Evolutionary conservation across 2,329 filamentous ascomycete species (phyloP).

Genomic region (Phialophora expanda): DNA sequence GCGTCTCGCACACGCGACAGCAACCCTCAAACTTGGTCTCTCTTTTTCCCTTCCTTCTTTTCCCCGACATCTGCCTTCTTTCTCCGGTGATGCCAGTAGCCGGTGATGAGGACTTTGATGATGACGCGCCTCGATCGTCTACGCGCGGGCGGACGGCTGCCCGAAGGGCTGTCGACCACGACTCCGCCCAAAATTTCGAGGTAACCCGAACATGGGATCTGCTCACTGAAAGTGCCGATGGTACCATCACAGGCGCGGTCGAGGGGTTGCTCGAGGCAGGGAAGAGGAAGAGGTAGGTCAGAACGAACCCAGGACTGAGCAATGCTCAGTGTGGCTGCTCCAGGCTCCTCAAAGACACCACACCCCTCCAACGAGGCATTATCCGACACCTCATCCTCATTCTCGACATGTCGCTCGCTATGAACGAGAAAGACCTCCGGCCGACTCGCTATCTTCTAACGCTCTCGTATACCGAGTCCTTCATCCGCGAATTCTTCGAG

Average conservation of each 20-base stretch:
- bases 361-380: constrained; percentile 92
- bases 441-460: constrained; percentile 84
- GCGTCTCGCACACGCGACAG: constrained; percentile 44
- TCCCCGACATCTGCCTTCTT: background rate
- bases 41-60: constrained; percentile 4
- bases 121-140: constrained; percentile 46
- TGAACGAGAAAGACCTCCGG: constrained; percentile 92
- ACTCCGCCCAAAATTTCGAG: constrained; percentile 54
- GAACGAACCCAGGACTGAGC: background rate
- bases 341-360: constrained; percentile 88
- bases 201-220: constrained; percentile 65
- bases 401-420: constrained; percentile 88
- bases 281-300: constrained; percentile 71
- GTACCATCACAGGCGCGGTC: constrained; percentile 72
- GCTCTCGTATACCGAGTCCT: constrained; percentile 81
- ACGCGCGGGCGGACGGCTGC: constrained; percentile 30
- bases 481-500: constrained; percentile 94
- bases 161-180: constrained; percentile 37
- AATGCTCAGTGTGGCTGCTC: constrained; percentile 37
- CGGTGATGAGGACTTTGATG: constrained; percentile 56
- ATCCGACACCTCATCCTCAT: constrained; percentile 95
- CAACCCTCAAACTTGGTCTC: background rate
- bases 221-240: constrained; percentile 78
- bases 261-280: constrained; percentile 78
- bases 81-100: constrained; percentile 48